Evolutionary conservation across 768 basidiomycete species (phyloP), one percentile per base, ranked within the genome.

Genomic region (Naganishia kalamii): DNA sequence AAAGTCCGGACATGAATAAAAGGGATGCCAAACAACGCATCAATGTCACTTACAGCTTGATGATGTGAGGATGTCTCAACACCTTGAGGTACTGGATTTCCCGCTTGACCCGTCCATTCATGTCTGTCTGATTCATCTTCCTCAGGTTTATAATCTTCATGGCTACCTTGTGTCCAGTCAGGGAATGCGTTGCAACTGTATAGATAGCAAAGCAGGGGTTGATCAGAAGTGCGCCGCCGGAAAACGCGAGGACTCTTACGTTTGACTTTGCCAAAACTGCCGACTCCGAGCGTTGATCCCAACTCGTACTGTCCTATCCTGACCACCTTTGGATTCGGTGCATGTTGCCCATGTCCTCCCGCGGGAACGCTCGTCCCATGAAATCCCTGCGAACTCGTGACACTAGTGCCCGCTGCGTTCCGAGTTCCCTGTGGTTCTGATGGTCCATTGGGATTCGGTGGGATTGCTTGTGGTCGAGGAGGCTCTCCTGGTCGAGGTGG

Each of bases 181-280:
- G 84, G 62, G 88, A 88, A 79, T 99, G 94, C 12, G 85, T 85
- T 44, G 92, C 94, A 85, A 93, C 93, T 98, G 68, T 19, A 23
- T 40, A 15, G 17, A n/a, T 19, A n/a, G 10, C 19, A 44, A 44
- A 10, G 40, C 23, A 44, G 19, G 15, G 21, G 25, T 29, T 61
- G 23, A 25, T 61, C 60, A 17, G 41, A 6, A 4, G 25, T 17
- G 3, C 4, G 29, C n/a, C 33, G 25, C 46, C 51, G 41, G 29
- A 49, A 29, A 50, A 21, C 30, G 8, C 47, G 29, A 33, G 25
- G 19, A 23, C 25, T 85, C 91, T 78, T 79, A 96, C 94, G 90
- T 83, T 97, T 98, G 77, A 99, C 96, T 80, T 96, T 97, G 62
- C 94, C 96, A 81, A 98, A 99, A 12, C 91, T 94, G 3, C 96